Percentiles rank a stretch among this genome's conserved stretches.
Conservation (phyloP, 176 grass and related monocot species). For the Triticum dicoccoides region DNA sequence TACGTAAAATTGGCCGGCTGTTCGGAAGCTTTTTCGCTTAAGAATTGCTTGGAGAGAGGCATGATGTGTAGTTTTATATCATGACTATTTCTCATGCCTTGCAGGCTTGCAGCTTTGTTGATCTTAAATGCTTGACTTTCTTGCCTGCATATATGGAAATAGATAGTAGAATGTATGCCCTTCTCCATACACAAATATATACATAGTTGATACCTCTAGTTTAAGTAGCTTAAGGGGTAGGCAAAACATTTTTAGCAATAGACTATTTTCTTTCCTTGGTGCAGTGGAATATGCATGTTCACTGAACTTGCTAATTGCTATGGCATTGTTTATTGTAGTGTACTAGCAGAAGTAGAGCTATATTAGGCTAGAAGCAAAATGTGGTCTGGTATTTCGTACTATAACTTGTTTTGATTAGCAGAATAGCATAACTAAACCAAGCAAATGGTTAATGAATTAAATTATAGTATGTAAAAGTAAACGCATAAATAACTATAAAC, state of each 20-base stretch:
- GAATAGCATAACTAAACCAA: not conserved
- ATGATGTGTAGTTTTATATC: not conserved
- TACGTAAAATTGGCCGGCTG: too few relatives aligned
- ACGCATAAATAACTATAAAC: not conserved
- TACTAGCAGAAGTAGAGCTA: not conserved
- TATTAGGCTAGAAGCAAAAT: not conserved
- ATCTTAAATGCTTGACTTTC: not conserved
- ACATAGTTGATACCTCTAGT: not conserved
- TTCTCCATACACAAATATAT: not conserved
- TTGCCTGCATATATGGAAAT: not conserved
- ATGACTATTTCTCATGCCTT: not conserved
- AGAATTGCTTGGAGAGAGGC: not conserved
- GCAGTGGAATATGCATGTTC: not conserved
- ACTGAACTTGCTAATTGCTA: not conserved
- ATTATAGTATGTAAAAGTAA: not conserved
- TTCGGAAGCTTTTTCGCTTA: too few relatives aligned
- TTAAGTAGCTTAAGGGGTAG: not conserved
- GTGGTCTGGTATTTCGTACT: not conserved
- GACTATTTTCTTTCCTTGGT: not conserved
- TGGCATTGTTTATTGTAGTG: constrained; percentile 2
- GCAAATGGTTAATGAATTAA: not conserved
- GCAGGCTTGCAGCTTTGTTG: not conserved
- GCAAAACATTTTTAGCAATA: not conserved
- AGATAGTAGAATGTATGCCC: not conserved
- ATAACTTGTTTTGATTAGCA: not conserved